Evolutionary conservation across 345 rosid genomes (phyloP).

Genomic region (Citrus reticulata): DNA sequence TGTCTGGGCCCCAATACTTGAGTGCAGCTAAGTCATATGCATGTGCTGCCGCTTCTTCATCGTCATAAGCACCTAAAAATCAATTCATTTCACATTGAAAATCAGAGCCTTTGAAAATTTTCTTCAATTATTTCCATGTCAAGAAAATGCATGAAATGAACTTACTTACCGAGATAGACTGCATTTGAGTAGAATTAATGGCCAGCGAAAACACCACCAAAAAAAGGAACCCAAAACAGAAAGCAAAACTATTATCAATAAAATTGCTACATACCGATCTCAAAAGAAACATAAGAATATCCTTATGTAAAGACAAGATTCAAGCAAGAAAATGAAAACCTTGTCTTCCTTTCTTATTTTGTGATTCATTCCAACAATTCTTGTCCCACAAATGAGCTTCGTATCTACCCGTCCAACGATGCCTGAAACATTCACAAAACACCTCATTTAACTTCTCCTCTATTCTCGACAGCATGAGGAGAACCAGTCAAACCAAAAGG

Average conservation of each 20-base stretch:
- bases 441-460: too few species aligned
- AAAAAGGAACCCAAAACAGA: background rate
- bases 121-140: too few species aligned
- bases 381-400: conserved; percentile 71
- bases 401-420: conserved; percentile 60
- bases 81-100: background rate
- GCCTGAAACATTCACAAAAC: conserved; percentile 26
- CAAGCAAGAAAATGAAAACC: conserved; percentile 19
- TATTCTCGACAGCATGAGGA: background rate
- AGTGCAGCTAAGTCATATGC: conserved; percentile 97
- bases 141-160: background rate
- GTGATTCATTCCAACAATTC: conserved; percentile 63
- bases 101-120: background rate
- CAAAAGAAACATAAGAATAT: background rate
- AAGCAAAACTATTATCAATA: background rate
- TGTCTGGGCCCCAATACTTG: conserved; percentile 88
- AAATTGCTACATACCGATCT: background rate
- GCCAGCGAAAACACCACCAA: conserved; percentile 16
- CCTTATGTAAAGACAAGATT: background rate
- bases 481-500: background rate
- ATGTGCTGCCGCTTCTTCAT: conserved; percentile 93
- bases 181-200: conserved; percentile 20
- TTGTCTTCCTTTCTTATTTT: conserved; percentile 65
- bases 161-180: conserved; percentile 55
- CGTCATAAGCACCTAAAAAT: conserved; percentile 75